A percentile compares a stretch with the other conserved stretches of the same genome.
phyloP scores from a whole-genome alignment of 2,329 filamentous ascomycete genomes.

The Microthyrium microscopicum region DNA sequence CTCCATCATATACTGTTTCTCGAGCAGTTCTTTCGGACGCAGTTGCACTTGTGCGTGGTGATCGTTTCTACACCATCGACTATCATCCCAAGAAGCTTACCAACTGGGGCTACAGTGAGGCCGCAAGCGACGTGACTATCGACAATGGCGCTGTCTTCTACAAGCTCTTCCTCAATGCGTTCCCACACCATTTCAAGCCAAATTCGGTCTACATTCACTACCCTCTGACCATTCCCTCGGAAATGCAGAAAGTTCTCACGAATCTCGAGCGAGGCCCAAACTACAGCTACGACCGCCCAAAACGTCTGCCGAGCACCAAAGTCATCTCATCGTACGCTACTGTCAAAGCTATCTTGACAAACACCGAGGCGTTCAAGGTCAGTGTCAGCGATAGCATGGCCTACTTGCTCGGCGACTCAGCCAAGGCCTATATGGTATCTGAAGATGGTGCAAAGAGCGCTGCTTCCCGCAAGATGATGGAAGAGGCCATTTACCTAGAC shows the following conservation, averaged over 20 bases:
- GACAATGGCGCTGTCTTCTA: conserved; percentile 76
- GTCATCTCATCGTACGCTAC: conserved; percentile 44
- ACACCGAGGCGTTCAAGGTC: conserved; percentile 44
- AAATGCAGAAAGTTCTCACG: conserved; percentile 55
- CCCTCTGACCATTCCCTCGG: conserved; percentile 51
- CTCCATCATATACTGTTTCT: conserved; percentile 60
- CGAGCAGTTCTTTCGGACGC: conserved; percentile 64
- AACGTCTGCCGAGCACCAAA: conserved; percentile 31
- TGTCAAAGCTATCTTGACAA: conserved; percentile 44
- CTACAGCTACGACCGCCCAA: conserved; percentile 53
- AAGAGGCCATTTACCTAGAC: conserved; percentile 41
- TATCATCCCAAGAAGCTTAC: conserved; percentile 55
- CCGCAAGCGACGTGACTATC: conserved; percentile 52
- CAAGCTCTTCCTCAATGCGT: conserved; percentile 64
- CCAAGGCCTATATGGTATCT: conserved; percentile 37
- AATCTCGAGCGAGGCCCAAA: conserved; percentile 48
- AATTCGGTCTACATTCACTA: conserved; percentile 74
- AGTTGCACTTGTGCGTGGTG: conserved; percentile 60
- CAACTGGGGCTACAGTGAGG: conserved; percentile 70
- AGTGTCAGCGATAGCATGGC: conserved; percentile 47
- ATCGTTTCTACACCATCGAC: conserved; percentile 65
- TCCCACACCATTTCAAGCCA: conserved; percentile 61
- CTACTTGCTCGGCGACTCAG: conserved; percentile 43
- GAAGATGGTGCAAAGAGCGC: conserved; percentile 12
- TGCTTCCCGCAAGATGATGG: conserved; percentile 18